Percentiles rank a stretch among this genome's conserved stretches.
Evolutionary conservation across 225 moss, liverwort and hornwort genomes (phyloP).

Genomic region (Rhytidiadelphus loreus): DNA sequence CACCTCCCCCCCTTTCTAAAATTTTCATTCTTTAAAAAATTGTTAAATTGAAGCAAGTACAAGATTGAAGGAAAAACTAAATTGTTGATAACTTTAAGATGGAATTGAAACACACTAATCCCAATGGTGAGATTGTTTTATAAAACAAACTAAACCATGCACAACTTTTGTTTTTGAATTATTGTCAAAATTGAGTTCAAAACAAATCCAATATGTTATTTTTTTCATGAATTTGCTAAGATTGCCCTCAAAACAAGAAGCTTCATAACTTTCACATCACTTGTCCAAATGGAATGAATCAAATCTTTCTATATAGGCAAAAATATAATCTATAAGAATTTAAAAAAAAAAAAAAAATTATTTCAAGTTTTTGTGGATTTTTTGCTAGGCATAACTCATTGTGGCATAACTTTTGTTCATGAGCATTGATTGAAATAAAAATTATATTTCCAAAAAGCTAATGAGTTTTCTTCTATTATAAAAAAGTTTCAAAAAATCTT

Average conservation of each 20-base stretch:
- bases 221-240: not conserved
- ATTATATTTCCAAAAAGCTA: not conserved
- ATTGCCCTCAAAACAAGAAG: not conserved
- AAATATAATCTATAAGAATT: not conserved
- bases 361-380: not conserved
- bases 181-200: not conserved
- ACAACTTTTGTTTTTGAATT: not conserved
- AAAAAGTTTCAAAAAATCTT: not conserved
- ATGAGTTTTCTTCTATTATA: not conserved
- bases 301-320: not conserved
- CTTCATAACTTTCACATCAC: not conserved
- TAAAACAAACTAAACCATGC: fast-evolving
- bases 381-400: too few relatives aligned
- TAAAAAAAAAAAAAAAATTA: too few relatives aligned
- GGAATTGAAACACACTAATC: not conserved
- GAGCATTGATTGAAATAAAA: not conserved
- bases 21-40: not conserved
- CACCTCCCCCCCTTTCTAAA: fast-evolving
- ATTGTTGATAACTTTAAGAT: not conserved
- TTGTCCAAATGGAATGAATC: not conserved
- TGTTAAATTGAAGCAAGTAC: not conserved
- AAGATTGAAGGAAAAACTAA: not conserved
- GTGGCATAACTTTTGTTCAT: not conserved
- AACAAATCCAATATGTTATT: not conserved
- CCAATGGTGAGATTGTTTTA: not conserved